Evolutionary conservation across 495 filamentous ascomycete species (phyloP).

Genomic region (Trichoderma virens): DNA sequence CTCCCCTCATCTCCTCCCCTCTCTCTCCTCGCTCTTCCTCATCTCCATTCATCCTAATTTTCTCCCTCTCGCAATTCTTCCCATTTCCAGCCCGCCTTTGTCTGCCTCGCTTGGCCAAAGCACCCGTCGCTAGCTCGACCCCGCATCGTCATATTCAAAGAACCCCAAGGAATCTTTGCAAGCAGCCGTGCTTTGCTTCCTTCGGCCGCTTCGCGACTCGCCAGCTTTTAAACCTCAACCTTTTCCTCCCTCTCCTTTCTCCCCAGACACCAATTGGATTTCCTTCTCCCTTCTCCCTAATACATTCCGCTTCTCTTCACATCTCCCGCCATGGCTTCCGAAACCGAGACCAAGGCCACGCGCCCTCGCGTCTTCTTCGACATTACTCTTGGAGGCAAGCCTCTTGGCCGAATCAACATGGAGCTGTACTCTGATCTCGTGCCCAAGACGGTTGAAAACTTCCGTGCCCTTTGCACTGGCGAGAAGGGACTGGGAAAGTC

Average conservation of each 20-base stretch:
- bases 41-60: not conserved
- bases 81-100: not conserved
- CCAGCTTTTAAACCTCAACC: not conserved
- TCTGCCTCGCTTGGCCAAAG: not conserved
- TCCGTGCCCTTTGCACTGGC: constrained; percentile 89
- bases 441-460: constrained; percentile 93
- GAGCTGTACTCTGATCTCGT: constrained; percentile 88
- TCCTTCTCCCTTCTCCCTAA: not conserved
- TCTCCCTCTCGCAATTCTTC: not conserved
- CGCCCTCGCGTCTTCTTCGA: constrained; percentile 83
- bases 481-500: constrained; percentile 76
- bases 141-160: not conserved
- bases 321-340: constrained; percentile 23
- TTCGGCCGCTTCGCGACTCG: not conserved
- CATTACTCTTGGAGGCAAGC: constrained; percentile 66
- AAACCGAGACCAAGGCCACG: constrained; percentile 26
- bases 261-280: not conserved
- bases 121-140: not conserved
- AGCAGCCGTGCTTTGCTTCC: not conserved
- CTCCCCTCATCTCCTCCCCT: not conserved
- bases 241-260: not conserved
- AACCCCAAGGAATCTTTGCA: not conserved
- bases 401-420: constrained; percentile 66
- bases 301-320: not conserved
- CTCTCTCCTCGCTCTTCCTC: not conserved